Evolutionary conservation across 768 basidiomycete species (phyloP).

Genomic region (Nidularia pulvinata): DNA sequence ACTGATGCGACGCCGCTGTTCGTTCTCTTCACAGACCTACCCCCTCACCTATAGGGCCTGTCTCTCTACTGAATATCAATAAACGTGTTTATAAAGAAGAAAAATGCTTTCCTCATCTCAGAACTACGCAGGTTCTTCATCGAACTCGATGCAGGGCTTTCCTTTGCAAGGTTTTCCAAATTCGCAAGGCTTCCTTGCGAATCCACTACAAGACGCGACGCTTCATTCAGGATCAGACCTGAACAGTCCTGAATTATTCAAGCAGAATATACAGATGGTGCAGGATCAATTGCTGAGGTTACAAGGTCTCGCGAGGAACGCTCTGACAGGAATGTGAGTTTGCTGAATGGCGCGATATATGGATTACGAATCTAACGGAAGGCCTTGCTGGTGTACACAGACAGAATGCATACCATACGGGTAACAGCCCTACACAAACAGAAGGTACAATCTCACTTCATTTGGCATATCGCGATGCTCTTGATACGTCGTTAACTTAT

Average conservation of each 20-base stretch:
- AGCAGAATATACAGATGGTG: constrained; percentile 48
- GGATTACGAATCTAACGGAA: not conserved
- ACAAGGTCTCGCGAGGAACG: constrained; percentile 44
- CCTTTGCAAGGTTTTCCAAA: too few species aligned
- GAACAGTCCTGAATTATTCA: constrained; percentile 64
- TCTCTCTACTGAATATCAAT: too few species aligned
- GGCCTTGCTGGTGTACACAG: constrained; percentile 19
- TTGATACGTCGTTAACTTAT: too few species aligned
- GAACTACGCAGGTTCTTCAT: too few species aligned
- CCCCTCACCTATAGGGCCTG: too few species aligned
- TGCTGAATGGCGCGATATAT: not conserved
- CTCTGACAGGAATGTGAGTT: constrained; percentile 55
- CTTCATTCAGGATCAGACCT: constrained; percentile 41
- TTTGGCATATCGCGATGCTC: too few species aligned
- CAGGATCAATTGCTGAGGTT: constrained; percentile 49
- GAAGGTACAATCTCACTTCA: constrained; percentile 42
- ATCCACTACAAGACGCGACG: not conserved
- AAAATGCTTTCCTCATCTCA: too few species aligned
- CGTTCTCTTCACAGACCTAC: too few species aligned
- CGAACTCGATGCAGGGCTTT: too few species aligned
- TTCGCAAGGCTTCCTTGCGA: too few species aligned
- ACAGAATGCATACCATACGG: constrained; percentile 61
- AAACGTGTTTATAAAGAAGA: too few species aligned
- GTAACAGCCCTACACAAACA: constrained; percentile 52
- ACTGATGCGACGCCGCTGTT: too few species aligned